These are phyloP conservation scores for Candida palmyrensis DNA, from an alignment of 805 yeast genomes.

Conservation along the genomic window DNA sequence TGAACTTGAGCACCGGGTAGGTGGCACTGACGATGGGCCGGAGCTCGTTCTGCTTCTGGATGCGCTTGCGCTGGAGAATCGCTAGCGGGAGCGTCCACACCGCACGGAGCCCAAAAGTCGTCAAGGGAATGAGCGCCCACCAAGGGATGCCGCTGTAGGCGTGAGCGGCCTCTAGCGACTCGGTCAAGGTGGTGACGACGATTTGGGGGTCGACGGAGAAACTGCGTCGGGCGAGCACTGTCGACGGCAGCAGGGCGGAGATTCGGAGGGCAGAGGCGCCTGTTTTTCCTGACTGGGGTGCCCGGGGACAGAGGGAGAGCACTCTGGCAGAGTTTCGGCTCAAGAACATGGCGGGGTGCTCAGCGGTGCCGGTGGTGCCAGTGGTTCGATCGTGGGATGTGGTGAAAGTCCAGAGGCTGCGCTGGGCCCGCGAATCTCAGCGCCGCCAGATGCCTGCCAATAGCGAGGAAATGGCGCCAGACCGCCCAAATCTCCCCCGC, in stretches of 20 bases:
- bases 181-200: slow-evolving; percentile 28
- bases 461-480: too few species aligned
- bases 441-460: too few species aligned
- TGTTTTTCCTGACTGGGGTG: too few species aligned
- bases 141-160: slow-evolving; percentile 66
- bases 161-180: slow-evolving; percentile 45
- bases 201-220: slow-evolving; percentile 28
- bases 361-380: too few species aligned
- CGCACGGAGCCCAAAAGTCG: slow-evolving; percentile 63
- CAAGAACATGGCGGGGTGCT: too few species aligned
- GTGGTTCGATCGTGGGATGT: too few species aligned
- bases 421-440: too few species aligned
- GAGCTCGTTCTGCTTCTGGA: slow-evolving; percentile 65
- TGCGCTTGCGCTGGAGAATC: slow-evolving; percentile 60
- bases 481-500: too few species aligned
- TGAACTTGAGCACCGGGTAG: slow-evolving; percentile 65
- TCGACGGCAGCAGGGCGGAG: not conserved
- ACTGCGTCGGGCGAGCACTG: slow-evolving; percentile 9
- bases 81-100: slow-evolving; percentile 75
- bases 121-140: slow-evolving; percentile 73
- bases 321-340: not conserved
- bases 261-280: not conserved
- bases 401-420: too few species aligned
- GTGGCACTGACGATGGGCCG: slow-evolving; percentile 70
- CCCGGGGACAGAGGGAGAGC: not conserved